Percentiles rank a stretch among this genome's conserved stretches.
These are phyloP conservation scores for Botrytis fragariae DNA, from an alignment of 2,329 filamentous ascomycete genomes.

Conservation along the genomic window DNA sequence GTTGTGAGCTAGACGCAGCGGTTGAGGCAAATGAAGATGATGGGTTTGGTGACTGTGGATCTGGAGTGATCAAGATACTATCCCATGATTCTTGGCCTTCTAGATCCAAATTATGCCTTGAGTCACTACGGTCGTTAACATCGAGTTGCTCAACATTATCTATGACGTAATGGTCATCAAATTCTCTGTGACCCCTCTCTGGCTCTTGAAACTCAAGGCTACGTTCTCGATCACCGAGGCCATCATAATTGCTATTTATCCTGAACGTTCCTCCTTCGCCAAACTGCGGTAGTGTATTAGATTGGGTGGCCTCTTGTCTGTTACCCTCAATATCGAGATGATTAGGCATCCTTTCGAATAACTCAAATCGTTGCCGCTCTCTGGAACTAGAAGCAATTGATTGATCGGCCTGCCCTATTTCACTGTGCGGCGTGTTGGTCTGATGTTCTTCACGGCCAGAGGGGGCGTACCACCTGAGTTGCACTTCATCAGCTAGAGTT, in stretches of 20 bases:
- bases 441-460: not conserved
- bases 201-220: not conserved
- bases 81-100: constrained; percentile 69
- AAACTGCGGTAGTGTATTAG: not conserved
- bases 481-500: not conserved
- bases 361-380: not conserved
- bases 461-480: no score
- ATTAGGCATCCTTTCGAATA: not conserved
- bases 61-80: constrained; percentile 76
- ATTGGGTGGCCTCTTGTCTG: not conserved
- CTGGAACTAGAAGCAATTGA: not conserved
- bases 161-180: not conserved
- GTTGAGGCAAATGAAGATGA: constrained; percentile 68
- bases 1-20: constrained; percentile 30
- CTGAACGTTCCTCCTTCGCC: not conserved
- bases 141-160: constrained; percentile 27
- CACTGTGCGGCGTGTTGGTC: not conserved
- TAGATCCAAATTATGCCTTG: constrained; percentile 77
- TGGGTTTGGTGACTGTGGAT: constrained; percentile 74
- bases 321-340: not conserved
- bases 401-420: not conserved
- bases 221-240: constrained; percentile 12
- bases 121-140: constrained; percentile 77
- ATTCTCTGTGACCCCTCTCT: not conserved
- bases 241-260: not conserved